Conservation (phyloP, 2,329 filamentous ascomycete genomes). For the Sclerotinia sclerotiorum region DNA sequence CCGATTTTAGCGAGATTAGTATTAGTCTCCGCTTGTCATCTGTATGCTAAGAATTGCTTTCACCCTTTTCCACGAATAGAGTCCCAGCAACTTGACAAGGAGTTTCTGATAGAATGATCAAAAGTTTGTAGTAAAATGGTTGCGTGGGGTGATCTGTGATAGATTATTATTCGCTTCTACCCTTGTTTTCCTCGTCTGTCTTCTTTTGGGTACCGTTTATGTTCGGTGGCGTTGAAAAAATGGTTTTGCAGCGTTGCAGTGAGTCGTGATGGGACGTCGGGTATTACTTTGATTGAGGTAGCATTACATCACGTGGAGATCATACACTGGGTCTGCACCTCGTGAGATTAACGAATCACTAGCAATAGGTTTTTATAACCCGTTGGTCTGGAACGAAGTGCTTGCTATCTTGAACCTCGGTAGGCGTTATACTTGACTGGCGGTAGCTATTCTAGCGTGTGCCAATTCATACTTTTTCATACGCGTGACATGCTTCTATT, state of each 20-base stretch:
- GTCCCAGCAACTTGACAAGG: not conserved
- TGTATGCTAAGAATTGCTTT: conserved; percentile 3
- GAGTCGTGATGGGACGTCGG: conserved; percentile 10
- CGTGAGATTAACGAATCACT: conserved; percentile 7
- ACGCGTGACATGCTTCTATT: not conserved
- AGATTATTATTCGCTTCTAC: not conserved
- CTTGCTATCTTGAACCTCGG: not conserved
- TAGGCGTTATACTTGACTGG: not conserved
- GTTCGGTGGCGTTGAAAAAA: conserved; percentile 7
- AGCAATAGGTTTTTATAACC: not conserved
- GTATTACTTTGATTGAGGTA: not conserved
- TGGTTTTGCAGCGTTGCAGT: not conserved
- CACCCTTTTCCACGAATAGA: conserved; percentile 3
- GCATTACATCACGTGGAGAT: conserved; percentile 6
- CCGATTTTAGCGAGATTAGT: conserved; percentile 8
- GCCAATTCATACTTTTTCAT: not conserved
- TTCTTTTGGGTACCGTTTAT: conserved; percentile 4
- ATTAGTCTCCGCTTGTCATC: not conserved
- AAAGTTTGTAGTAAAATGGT: not conserved
- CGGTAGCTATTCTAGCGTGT: not conserved
- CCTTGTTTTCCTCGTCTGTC: conserved; percentile 9
- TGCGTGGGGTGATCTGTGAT: not conserved
- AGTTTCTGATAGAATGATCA: not conserved
- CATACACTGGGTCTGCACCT: conserved; percentile 17
- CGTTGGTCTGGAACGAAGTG: not conserved